Conservation (phyloP, 1,139 yeast species). For the Kodamaea sp. region DNA sequence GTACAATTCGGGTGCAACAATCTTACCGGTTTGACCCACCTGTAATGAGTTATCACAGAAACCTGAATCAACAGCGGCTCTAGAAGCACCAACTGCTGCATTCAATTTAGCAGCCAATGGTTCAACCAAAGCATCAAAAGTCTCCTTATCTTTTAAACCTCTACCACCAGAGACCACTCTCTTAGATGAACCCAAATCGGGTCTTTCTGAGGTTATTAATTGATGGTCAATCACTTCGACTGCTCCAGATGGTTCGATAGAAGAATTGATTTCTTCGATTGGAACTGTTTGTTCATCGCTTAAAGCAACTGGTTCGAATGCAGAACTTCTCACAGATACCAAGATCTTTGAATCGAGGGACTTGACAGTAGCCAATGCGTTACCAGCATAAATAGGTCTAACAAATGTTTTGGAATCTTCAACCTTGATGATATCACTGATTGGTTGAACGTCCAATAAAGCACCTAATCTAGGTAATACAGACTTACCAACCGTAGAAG, state of each 20-base stretch:
- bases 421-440: constrained; percentile 74
- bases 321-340: constrained; percentile 78
- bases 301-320: constrained; percentile 60
- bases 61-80: constrained; percentile 97
- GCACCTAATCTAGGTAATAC: constrained; percentile 87
- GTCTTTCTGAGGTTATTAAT: constrained; percentile 76
- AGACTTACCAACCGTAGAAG: constrained; percentile 84
- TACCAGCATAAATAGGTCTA: constrained; percentile 96
- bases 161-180: constrained; percentile 90
- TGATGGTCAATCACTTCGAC: constrained; percentile 66
- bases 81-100: constrained; percentile 96
- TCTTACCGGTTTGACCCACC: constrained; percentile 97
- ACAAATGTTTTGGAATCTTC: constrained; percentile 68
- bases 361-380: constrained; percentile 81
- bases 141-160: constrained; percentile 86
- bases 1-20: constrained; percentile 93
- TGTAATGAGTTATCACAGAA: constrained; percentile 96
- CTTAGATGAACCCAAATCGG: constrained; percentile 82
- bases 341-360: constrained; percentile 63
- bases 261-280: constrained; percentile 46
- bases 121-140: constrained; percentile 69
- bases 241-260: constrained; percentile 29
- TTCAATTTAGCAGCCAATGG: constrained; percentile 83
- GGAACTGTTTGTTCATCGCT: constrained; percentile 36
- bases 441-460: constrained; percentile 78